These are phyloP conservation scores for Arthrobotrys megalospora DNA, from an alignment of 2,329 filamentous ascomycete genomes.

Conservation along the genomic window DNA sequence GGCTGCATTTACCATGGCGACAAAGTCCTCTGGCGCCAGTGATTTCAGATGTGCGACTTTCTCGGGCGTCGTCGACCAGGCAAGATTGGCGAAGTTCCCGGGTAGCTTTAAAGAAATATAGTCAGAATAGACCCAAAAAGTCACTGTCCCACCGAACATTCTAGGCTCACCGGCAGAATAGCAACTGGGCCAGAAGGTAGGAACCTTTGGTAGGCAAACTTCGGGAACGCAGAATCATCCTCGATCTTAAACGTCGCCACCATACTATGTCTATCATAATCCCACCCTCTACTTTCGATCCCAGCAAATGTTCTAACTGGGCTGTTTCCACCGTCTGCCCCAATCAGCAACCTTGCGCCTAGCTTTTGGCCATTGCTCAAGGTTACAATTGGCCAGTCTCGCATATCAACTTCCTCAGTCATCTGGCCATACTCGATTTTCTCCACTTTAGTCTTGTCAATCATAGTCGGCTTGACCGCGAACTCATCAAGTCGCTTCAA, in stretches of 20 bases:
- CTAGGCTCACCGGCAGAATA: slow-evolving; percentile 77
- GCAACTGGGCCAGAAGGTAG: slow-evolving; percentile 92
- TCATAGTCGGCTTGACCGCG: slow-evolving; percentile 76
- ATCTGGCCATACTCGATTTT: slow-evolving; percentile 82
- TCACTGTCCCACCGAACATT: neutral
- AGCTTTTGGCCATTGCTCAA: slow-evolving; percentile 78
- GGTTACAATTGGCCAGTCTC: slow-evolving; percentile 87
- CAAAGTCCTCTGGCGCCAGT: slow-evolving; percentile 80
- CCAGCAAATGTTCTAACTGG: slow-evolving; percentile 91
- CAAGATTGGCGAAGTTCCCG: slow-evolving; percentile 84
- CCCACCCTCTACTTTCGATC: slow-evolving; percentile 90
- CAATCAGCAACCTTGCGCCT: slow-evolving; percentile 86
- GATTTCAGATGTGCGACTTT: slow-evolving; percentile 85
- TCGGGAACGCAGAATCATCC: slow-evolving; percentile 72
- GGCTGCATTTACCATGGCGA: slow-evolving; percentile 91
- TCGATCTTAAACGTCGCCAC: slow-evolving; percentile 88
- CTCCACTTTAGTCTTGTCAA: slow-evolving; percentile 83
- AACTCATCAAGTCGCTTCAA: slow-evolving; percentile 79
- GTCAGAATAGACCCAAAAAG: neutral
- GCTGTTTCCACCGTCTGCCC: slow-evolving; percentile 94
- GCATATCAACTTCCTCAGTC: slow-evolving; percentile 80
- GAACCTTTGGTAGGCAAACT: slow-evolving; percentile 94
- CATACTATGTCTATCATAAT: slow-evolving; percentile 90
- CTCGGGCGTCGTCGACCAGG: slow-evolving; percentile 92
- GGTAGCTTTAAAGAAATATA: slow-evolving; percentile 72